Percentiles rank a stretch among this genome's conserved stretches.
Conservation (phyloP, 495 filamentous ascomycete genomes). For the Stereocaulon alpinum region DNA sequence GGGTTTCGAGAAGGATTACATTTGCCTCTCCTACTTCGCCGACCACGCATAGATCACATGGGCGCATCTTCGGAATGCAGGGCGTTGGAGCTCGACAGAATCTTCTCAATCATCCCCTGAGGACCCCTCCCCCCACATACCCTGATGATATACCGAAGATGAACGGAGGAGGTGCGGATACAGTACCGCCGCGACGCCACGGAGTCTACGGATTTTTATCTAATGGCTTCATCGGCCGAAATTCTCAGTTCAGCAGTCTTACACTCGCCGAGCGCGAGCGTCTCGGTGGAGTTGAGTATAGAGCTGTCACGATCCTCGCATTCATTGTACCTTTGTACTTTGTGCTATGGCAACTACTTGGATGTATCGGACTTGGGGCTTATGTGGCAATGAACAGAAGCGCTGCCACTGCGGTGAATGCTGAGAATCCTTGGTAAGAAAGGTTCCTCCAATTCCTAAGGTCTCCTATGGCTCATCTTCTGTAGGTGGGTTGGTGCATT, state of each 20-base stretch:
- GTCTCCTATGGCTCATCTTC: not conserved
- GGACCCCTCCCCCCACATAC: conserved; percentile 8
- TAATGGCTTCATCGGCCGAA: conserved; percentile 48
- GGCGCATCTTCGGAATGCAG: conserved; percentile 40
- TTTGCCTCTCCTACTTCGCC: conserved; percentile 22
- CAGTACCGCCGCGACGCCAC: not conserved
- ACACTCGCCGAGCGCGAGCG: conserved; percentile 56
- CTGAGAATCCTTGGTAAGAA: conserved; percentile 51
- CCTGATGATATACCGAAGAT: conserved; percentile 4
- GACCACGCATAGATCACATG: conserved; percentile 24
- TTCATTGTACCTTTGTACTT: conserved; percentile 68
- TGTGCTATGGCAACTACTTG: conserved; percentile 58
- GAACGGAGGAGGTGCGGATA: not conserved
- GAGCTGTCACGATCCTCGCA: conserved; percentile 60
- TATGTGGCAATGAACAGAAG: conserved; percentile 56
- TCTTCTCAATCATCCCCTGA: conserved; percentile 31
- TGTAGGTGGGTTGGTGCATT: conserved; percentile 61
- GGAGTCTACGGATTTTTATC: conserved; percentile 30
- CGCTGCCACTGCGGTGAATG: conserved; percentile 51
- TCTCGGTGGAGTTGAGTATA: conserved; percentile 73
- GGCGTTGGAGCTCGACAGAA: conserved; percentile 44
- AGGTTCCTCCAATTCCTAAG: not conserved
- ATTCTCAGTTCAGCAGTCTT: conserved; percentile 64
- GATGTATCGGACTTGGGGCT: conserved; percentile 58
- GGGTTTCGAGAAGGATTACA: conserved; percentile 22